Evolutionary conservation across 768 basidiomycete species (phyloP), one percentile per base, ranked within the genome.

Genomic region (Auriscalpium microsporum): DNA sequence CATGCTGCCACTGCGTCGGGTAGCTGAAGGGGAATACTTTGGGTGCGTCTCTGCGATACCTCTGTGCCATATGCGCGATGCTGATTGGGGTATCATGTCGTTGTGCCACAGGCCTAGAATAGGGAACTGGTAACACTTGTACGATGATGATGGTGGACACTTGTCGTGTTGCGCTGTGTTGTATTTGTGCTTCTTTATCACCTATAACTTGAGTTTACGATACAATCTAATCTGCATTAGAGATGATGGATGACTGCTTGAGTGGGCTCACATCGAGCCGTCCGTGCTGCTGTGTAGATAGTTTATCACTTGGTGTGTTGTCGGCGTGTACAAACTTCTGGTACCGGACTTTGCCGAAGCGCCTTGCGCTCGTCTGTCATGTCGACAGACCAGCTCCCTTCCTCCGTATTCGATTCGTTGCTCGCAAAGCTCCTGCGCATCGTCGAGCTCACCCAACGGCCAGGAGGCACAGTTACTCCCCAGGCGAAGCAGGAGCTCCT

Each of bases 401-500:
- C 58, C 11, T 56, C 60, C 2, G 69, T 80, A 44, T 87, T 83
- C 63, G 78, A 83, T 48, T 72, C 68, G 33, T 76, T 88, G 4
- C 65, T 88, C 8, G 68, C 75, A 0, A 86, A 85, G 63, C 74
- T 89, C 14, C 75, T 78, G n/a, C 63, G 72, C 3, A 75, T 88
- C 33, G 70, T 88, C 13, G 76, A 84, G 61, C 72, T 83, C 42
- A 81, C 82, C 0, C 83, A 83, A 59, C 72, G 74, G 45, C 70
- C 77, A 10, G 79, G 83, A 53, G 83, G 80, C 0, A 71, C 75
- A 2, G 68, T 69, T 14, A 83, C 78, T 11, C 76, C 77, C 3
- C 79, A 82, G 56, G 76, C 80, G 17, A 87, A 80, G 61, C 87
- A 87, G 62, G 76, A 78, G 16, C 73, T 89, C 8, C 72, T 88